Evolutionary conservation across 2,329 filamentous ascomycete genomes (phyloP).

Genomic region (Dactylellina drechsleri): DNA sequence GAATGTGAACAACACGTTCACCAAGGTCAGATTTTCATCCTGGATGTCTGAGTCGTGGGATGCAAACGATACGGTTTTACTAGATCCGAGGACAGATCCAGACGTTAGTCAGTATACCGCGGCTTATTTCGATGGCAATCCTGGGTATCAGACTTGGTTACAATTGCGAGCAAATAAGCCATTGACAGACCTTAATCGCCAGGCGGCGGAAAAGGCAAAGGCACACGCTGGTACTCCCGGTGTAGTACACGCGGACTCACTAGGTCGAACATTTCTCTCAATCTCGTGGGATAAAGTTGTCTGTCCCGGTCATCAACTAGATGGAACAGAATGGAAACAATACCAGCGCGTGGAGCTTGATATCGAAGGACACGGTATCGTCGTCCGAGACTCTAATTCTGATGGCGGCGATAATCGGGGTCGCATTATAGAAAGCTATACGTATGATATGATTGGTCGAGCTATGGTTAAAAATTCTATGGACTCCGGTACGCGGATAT

Average conservation of each 20-base stretch:
- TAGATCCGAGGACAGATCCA: too few relatives aligned
- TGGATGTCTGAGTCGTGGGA: too few relatives aligned
- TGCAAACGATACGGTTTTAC: too few relatives aligned
- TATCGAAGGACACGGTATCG: background rate
- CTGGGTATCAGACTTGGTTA: too few relatives aligned
- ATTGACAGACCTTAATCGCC: too few relatives aligned
- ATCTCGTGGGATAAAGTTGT: background rate
- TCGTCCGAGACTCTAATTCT: too few relatives aligned
- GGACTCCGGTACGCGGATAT: too few relatives aligned
- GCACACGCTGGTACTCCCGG: constrained; percentile 19
- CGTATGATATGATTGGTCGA: constrained; percentile 20
- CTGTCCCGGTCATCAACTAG: background rate
- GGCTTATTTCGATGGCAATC: too few relatives aligned
- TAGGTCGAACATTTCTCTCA: background rate
- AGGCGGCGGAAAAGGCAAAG: constrained; percentile 20
- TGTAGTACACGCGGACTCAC: constrained; percentile 10
- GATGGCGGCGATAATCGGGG: background rate
- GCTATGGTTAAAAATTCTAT: background rate
- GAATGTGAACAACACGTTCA: too few relatives aligned
- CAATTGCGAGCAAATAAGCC: too few relatives aligned
- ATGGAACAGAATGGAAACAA: background rate
- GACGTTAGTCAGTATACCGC: too few relatives aligned
- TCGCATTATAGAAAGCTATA: background rate
- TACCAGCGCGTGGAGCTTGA: background rate
- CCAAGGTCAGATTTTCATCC: too few relatives aligned